phyloP scores from a whole-genome alignment of 345 rosid species.

The Arabidopsis suecica region DNA sequence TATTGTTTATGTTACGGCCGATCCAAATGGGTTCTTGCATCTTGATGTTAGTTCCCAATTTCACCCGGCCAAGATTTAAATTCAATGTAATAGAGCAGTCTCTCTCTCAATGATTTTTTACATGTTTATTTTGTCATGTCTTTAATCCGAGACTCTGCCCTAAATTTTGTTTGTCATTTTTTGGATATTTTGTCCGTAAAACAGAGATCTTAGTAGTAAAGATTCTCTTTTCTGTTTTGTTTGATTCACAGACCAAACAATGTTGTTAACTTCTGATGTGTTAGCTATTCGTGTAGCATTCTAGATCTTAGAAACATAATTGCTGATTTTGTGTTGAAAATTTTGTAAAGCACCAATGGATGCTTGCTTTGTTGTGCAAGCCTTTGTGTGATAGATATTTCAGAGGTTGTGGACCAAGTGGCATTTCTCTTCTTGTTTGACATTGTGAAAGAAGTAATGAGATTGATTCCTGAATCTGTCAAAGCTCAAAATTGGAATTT shows the following conservation, averaged over 20 bases:
- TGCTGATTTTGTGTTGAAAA: too few relatives aligned
- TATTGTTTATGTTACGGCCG: slow-evolving; percentile 37
- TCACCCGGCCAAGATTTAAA: slow-evolving; percentile 53
- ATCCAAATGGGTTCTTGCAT: slow-evolving; percentile 50
- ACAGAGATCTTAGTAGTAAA: background rate
- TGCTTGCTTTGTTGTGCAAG: too few relatives aligned
- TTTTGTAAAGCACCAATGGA: too few relatives aligned
- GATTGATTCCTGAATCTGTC: too few relatives aligned
- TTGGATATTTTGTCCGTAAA: too few relatives aligned
- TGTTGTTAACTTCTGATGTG: background rate
- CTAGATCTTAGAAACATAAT: too few relatives aligned
- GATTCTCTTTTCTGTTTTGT: background rate
- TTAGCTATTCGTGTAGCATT: background rate
- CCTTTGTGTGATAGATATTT: too few relatives aligned
- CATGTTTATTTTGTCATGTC: slow-evolving; percentile 15
- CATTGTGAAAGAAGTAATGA: too few relatives aligned
- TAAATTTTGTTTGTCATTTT: background rate
- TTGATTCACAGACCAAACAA: background rate
- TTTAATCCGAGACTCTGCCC: slow-evolving; percentile 29
- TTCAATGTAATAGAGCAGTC: slow-evolving; percentile 17
- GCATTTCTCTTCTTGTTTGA: too few relatives aligned
- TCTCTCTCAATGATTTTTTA: background rate
- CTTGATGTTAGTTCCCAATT: slow-evolving; percentile 41
- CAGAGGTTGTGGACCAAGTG: too few relatives aligned
- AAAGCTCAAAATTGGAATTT: too few relatives aligned